Base-by-base conservation (phyloP, 2,329 filamentous ascomycete species). In the Grosmannia clavigera region DNA sequence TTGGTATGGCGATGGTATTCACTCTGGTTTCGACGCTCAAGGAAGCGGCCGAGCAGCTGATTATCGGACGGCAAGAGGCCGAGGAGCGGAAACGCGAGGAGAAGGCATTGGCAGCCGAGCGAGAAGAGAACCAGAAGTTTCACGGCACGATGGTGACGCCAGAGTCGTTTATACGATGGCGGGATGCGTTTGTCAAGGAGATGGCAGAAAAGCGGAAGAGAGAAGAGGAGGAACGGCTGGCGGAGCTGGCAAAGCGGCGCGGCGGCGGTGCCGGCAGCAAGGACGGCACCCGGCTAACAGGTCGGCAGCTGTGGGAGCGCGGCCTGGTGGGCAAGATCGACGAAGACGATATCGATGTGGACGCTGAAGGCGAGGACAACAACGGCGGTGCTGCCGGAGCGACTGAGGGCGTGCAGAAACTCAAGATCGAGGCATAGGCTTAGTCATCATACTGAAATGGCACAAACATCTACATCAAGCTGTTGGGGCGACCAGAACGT, bases 1-100 rank as follows among this genome's bases (percentile, higher is more conserved):
- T 97, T 62, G 94, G 94, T 64, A 97, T 97, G 87, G 89, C 91
- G 60, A 99, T 99, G 94, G 77, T 99, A 1, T 99, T 97, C 74
- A 90, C 92, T 0, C 77, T 99, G 29, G 87, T 95, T 59, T 90
- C 88, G 16, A 84, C 87, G 0, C 76, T 99, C 62, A 97, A 96
- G 71, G 94, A 99, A 61, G 80, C 82, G 58, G 92, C 92, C n/a
- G 94, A 99, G 76, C 80, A 85, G 66, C 81, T 99, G 61, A 84
- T 97, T 65, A 74, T 80, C 19, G 84, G 90, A 64, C 85, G 94
- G 54, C 83, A 85, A 68, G 82, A 83, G 61, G 87, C 78, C 10
- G 81, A 78, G 1, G 81, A 80, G 9, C 80, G 83, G 68, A 78
- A 68, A 52, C 75, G 76, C 3, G 83, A 87, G 65, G 82, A 85